phyloP scores from a whole-genome alignment of 495 filamentous ascomycete species.

The Penicillium atrosanguineum region DNA sequence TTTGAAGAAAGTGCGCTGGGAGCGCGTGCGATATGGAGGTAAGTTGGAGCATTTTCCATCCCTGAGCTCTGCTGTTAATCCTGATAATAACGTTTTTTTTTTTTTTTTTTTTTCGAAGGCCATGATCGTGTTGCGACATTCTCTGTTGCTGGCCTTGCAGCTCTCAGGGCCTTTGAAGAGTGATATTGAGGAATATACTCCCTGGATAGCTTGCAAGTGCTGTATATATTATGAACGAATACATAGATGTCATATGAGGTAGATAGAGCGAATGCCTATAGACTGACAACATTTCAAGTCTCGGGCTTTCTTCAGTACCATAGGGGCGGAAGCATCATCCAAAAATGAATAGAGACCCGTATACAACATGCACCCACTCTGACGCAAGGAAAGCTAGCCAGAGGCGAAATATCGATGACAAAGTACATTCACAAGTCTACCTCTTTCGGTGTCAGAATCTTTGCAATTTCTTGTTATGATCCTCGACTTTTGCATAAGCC shows the following conservation, averaged over 20 bases:
- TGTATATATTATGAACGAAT: not conserved
- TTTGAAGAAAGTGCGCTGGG: conserved; percentile 50
- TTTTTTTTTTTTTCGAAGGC: too few relatives aligned
- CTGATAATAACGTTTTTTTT: conserved; percentile 8
- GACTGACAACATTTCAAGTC: too few relatives aligned
- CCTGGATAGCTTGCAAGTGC: not conserved
- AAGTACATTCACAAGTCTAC: not conserved
- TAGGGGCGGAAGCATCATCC: too few relatives aligned
- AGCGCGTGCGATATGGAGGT: conserved; percentile 48
- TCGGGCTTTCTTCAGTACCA: too few relatives aligned
- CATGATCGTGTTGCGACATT: conserved; percentile 52
- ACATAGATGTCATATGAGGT: not conserved
- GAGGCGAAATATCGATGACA: not conserved
- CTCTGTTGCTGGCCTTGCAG: conserved; percentile 56
- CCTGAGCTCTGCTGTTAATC: not conserved
- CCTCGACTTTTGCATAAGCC: too few relatives aligned
- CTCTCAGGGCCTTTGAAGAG: conserved; percentile 61
- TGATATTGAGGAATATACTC: conserved; percentile 5
- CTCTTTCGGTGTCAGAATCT: too few relatives aligned
- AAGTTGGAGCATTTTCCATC: conserved; percentile 17
- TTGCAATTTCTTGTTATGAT: too few relatives aligned
- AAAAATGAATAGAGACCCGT: too few relatives aligned
- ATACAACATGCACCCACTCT: conserved; percentile 18
- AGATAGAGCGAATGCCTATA: not conserved
- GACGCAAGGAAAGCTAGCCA: conserved; percentile 2